A percentile compares a stretch with the other conserved stretches of the same genome.
These are phyloP conservation scores for Gnaphalium uliginosum DNA, from an alignment of 129 eudicot species.

Conservation along the genomic window DNA sequence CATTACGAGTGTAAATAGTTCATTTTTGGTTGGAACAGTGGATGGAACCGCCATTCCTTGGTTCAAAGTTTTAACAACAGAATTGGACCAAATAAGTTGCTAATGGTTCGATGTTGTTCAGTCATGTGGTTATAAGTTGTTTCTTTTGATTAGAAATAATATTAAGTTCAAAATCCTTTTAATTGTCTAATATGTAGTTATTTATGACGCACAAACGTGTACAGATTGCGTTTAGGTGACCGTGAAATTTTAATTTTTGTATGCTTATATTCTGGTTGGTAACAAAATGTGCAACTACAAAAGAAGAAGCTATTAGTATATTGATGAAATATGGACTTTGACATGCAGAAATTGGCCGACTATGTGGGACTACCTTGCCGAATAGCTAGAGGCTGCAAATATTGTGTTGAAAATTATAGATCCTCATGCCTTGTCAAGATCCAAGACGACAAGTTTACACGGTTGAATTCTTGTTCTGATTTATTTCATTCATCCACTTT, in stretches of 20 bases:
- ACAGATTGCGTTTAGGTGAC: neutral
- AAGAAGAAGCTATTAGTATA: neutral
- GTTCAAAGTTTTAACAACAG: neutral
- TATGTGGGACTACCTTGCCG: constrained; percentile 93
- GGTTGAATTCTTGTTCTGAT: constrained; percentile 35
- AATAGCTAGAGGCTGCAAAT: constrained; percentile 94
- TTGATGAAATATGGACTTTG: constrained; percentile 17
- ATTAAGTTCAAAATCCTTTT: neutral
- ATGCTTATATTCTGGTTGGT: neutral
- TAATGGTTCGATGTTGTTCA: neutral
- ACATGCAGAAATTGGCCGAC: constrained; percentile 81
- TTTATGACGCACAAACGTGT: neutral
- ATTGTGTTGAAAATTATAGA: constrained; percentile 75
- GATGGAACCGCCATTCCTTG: neutral
- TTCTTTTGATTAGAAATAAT: neutral
- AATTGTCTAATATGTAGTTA: neutral
- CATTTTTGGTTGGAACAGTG: neutral
- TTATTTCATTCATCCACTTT: neutral
- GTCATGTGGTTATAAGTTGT: neutral
- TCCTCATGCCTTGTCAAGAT: constrained; percentile 85
- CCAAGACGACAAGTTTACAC: constrained; percentile 58
- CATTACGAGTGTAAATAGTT: neutral
- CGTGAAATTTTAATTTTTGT: neutral
- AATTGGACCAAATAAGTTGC: neutral
- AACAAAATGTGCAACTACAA: neutral